Evolutionary conservation across 768 basidiomycete species (phyloP).

Genomic region (Tricholoma saponaceum): DNA sequence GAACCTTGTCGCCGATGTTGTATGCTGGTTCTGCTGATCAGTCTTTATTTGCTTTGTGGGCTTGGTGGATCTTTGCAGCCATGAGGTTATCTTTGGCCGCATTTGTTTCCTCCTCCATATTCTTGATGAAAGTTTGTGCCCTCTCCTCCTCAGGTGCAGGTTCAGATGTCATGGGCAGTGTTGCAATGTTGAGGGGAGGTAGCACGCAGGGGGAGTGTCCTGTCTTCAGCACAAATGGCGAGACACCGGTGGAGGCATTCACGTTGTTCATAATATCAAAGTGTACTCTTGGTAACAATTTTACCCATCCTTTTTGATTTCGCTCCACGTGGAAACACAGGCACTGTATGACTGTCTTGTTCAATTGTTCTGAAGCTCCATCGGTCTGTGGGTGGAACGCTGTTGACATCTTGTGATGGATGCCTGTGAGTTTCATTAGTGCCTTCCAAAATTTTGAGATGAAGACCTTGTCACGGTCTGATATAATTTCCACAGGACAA

Average conservation of each 20-base stretch:
- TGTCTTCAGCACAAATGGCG: conserved; percentile 20
- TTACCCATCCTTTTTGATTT: conserved; percentile 23
- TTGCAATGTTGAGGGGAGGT: conserved; percentile 16
- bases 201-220: conserved; percentile 17
- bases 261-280: conserved; percentile 12
- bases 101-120: neutral
- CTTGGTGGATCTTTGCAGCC: neutral
- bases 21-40: neutral
- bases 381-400: neutral
- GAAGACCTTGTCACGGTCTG: conserved; percentile 30
- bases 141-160: neutral
- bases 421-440: neutral
- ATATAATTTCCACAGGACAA: conserved; percentile 23
- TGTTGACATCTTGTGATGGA: conserved; percentile 2
- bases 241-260: conserved; percentile 23
- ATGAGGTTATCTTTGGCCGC: no score
- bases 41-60: neutral
- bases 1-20: neutral
- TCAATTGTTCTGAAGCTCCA: neutral
- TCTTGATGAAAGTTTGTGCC: neutral
- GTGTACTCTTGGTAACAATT: conserved; percentile 14
- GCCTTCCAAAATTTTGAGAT: conserved; percentile 15
- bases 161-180: neutral
- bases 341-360: neutral
- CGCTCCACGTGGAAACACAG: neutral